Evolutionary conservation across 2,329 filamentous ascomycete species (phyloP).

Genomic region (Rhinocladiella mackenziei): DNA sequence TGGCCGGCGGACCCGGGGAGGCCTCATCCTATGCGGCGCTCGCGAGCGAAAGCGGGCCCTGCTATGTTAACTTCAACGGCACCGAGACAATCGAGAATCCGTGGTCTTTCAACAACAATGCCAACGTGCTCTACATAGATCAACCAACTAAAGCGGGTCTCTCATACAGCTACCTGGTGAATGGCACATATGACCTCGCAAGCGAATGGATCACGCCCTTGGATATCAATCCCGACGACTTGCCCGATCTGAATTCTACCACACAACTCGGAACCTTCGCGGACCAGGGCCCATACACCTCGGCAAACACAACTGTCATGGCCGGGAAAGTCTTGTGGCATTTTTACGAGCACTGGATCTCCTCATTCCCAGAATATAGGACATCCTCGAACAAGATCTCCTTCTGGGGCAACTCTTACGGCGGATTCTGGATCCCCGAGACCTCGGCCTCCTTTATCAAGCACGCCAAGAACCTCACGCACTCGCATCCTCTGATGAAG

Average conservation of each 20-base stretch:
- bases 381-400: conserved; percentile 44
- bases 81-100: conserved; percentile 53
- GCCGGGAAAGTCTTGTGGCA: conserved; percentile 51
- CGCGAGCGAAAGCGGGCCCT: conserved; percentile 51
- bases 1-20: conserved; percentile 59
- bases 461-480: conserved; percentile 11
- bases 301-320: conserved; percentile 37
- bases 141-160: conserved; percentile 59
- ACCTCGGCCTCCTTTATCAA: conserved; percentile 35
- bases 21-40: conserved; percentile 56
- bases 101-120: conserved; percentile 60
- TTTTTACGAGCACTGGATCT: conserved; percentile 55
- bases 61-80: conserved; percentile 50
- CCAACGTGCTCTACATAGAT: conserved; percentile 67
- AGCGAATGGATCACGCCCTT: conserved; percentile 7
- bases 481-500: conserved; percentile 8
- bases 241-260: conserved; percentile 48
- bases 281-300: conserved; percentile 40
- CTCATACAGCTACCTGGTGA: conserved; percentile 48
- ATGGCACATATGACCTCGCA: conserved; percentile 35
- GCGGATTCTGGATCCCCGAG: conserved; percentile 43
- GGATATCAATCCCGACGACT: conserved; percentile 24
- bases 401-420: conserved; percentile 40
- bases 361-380: conserved; percentile 59
- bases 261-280: conserved; percentile 52